Evolutionary conservation across 2,329 filamentous ascomycete genomes (phyloP), one percentile per base, ranked within the genome.

Genomic region (Penicillium sp.): DNA sequence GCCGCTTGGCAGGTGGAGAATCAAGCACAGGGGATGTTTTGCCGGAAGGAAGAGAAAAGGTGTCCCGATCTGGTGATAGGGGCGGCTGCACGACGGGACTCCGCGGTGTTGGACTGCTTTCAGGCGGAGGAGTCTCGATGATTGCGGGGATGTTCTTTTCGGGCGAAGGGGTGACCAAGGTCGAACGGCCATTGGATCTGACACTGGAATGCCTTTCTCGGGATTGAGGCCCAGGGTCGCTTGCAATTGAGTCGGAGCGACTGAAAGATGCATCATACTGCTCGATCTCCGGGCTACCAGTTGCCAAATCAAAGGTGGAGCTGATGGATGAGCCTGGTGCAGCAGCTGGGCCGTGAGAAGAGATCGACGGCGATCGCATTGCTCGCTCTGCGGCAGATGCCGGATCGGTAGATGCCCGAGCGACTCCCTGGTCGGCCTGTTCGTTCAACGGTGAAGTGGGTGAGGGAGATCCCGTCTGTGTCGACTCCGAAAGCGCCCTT

Each of bases 51-150:
- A 48, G 7, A 12, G 56, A 47, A 35, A 46, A 45, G 4, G 35
- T 25, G 36, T 77, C 73, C 39, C 79, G 73, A 55, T 81, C 77
- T 2, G 78, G 75, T 43, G 76, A 66, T 43, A 68, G 65, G 29
- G 58, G 60, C 42, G 58, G 51, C 39, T 64, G 71, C 53, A 65
- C 45, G 58, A 56, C 50, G 57, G 70, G 42, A 42, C 41, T 53
- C 24, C 54, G 25, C 29, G 62, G 51, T 35, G 51, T 45, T 47
- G 51, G 55, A 36, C 47, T 53, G n/a, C 73, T 66, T 41, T 78
- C 74, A 4, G 70, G 61, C 2, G 79, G 72, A 11, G 81, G 80
- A 1, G 85, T 85, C 64, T 90, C 86, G 46, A 82, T 65, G 48
- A 82, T 80, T 43, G 80, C 73, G 9, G 79, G 80, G 11, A 81